Conservation (phyloP, 1,284 basidiomycete genomes). For the Rhodotorula sp. region DNA sequence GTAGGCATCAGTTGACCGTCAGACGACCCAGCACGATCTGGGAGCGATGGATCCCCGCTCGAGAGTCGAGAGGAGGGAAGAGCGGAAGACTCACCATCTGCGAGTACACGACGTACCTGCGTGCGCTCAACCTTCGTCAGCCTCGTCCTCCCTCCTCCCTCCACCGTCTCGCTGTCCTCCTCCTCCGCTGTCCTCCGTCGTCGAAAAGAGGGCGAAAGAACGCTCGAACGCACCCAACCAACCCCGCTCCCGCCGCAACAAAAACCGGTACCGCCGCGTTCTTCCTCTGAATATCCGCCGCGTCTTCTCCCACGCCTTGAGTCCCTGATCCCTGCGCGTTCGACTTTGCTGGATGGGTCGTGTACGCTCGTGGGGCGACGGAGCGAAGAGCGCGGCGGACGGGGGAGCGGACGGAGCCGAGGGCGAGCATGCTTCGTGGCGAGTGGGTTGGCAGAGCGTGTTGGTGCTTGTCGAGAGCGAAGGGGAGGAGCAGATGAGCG, state of each 20-base stretch:
- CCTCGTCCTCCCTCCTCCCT: neutral
- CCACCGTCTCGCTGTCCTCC: neutral
- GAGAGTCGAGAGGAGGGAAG: too few relatives aligned
- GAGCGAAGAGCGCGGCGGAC: neutral
- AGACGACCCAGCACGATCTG: neutral
- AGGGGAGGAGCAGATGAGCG: neutral
- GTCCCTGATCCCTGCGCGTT: neutral
- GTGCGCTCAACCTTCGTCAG: too few relatives aligned
- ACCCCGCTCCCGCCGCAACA: neutral
- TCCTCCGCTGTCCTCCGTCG: too few relatives aligned
- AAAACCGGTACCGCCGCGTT: conserved; percentile 3
- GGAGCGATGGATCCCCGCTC: neutral
- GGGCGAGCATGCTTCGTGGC: neutral
- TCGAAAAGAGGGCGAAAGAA: neutral
- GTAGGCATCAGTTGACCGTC: too few relatives aligned
- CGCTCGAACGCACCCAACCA: neutral
- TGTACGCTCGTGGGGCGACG: neutral
- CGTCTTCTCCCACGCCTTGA: conserved; percentile 4
- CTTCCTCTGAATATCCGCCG: conserved; percentile 1
- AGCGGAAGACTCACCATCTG: neutral
- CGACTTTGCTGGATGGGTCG: neutral
- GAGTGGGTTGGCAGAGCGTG: too few relatives aligned
- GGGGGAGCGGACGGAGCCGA: neutral
- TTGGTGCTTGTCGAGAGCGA: too few relatives aligned
- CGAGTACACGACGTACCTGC: neutral